Evolutionary conservation across 2,329 filamentous ascomycete genomes (phyloP), one percentile per base, ranked within the genome.

Genomic region (Epicoccum sorghinum): DNA sequence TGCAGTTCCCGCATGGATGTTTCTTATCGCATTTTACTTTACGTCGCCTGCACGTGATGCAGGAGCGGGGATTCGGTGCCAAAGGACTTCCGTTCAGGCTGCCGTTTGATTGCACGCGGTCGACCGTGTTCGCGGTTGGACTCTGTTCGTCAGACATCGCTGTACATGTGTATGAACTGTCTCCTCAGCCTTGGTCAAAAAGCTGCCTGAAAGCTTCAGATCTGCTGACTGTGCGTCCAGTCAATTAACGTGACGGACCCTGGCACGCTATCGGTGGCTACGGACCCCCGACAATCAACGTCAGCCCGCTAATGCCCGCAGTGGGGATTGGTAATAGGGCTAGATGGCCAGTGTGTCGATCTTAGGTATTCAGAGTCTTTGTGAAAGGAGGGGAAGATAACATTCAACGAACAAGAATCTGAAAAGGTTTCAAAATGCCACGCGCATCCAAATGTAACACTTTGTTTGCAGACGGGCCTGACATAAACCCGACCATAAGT

Each of bases 11-110:
- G 73, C 89, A 92, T 13, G 89, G 87, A 79, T 90, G 85, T 65
- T 84, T 82, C 77, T 91, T 91, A 77, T 92, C 88, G 79, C 89
- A 92, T 66, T 88, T 88, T 49, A 92, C 89, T 73, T 90, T 89
- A 58, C 86, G 78, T 47, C 62, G 61, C 9, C 72, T 65, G 52
- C 72, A 74, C 30, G 71, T 74, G 36, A 72, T 66, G 61, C 72
- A 74, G 38, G 72, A 74, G 35, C 72, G 61, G 36, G 69, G 68
- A 45, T 72, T 60, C 23, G 58, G 52, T 6, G 59, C 56, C 13
- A 53, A 24, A 12, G 58, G 51, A 40, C 58, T 48, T 37, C 61
- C 63, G 58, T 49, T 61, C 42, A 47, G 27, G 52, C 53, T 65
- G 44, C 56, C 55, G 41, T 59, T 64, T 47, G 62, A 64, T 8